Percentiles rank a stretch among this genome's conserved stretches.
Conservation (phyloP, 345 rosid species). For the Boechera divaricarpa region DNA sequence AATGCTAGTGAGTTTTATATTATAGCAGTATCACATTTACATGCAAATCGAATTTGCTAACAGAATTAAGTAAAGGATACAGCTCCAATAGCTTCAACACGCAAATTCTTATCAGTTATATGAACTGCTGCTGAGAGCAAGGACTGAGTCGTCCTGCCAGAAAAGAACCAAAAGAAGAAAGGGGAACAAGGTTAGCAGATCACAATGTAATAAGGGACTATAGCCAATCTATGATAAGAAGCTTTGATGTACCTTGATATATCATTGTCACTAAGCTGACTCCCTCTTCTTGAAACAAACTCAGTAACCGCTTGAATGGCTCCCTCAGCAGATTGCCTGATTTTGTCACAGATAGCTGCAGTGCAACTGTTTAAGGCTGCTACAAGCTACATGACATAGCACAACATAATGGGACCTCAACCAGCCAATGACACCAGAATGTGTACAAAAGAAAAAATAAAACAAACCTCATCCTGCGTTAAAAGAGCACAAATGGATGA, state of each 20-base stretch:
- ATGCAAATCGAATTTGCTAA: conserved; percentile 29
- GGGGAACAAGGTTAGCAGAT: conserved; percentile 26
- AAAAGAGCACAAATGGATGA: conserved; percentile 75
- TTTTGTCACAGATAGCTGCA: conserved; percentile 82
- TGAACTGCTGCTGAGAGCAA: conserved; percentile 85
- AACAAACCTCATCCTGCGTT: conserved; percentile 77
- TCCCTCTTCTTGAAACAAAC: conserved; percentile 80
- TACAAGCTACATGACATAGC: conserved; percentile 71
- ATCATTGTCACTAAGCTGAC: conserved; percentile 74
- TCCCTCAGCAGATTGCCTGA: conserved; percentile 95
- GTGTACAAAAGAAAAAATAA: conserved; percentile 31
- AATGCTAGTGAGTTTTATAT: conserved; percentile 23
- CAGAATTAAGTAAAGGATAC: conserved; percentile 58
- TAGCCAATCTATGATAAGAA: background rate
- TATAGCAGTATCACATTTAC: conserved; percentile 25
- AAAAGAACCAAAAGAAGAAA: conserved; percentile 30
- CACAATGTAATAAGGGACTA: conserved; percentile 9
- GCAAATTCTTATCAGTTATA: conserved; percentile 85
- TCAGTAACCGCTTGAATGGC: conserved; percentile 92
- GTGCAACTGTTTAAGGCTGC: conserved; percentile 75
- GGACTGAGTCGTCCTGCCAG: conserved; percentile 85
- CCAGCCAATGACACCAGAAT: conserved; percentile 31
- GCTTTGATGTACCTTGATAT: conserved; percentile 65
- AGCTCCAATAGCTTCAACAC: conserved; percentile 90
- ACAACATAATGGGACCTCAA: conserved; percentile 36